Evolutionary conservation across 2,329 filamentous ascomycete species (phyloP).

Genomic region (Neodidymelliopsis sp.): DNA sequence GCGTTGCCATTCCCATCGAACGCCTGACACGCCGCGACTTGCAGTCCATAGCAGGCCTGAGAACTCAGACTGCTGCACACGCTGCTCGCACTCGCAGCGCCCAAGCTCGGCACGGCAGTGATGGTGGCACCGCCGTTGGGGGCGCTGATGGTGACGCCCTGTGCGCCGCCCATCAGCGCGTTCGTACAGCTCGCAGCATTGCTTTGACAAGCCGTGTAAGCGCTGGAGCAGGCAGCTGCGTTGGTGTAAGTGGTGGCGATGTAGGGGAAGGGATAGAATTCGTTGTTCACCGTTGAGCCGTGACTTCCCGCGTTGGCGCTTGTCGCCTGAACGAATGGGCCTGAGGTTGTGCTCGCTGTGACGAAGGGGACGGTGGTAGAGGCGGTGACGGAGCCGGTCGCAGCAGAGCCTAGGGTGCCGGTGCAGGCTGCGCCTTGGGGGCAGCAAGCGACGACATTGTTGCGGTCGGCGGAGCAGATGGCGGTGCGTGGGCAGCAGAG

Average conservation of each 20-base stretch:
- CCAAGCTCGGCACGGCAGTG: conserved; percentile 50
- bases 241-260: conserved; percentile 63
- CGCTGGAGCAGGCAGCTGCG: conserved; percentile 60
- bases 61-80: conserved; percentile 51
- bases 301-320: conserved; percentile 13
- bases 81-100: conserved; percentile 33
- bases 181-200: conserved; percentile 52
- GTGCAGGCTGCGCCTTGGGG: conserved; percentile 65
- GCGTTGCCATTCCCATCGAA: conserved; percentile 50
- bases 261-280: conserved; percentile 60
- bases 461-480: conserved; percentile 63
- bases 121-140: conserved; percentile 60
- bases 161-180: conserved; percentile 56
- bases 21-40: conserved; percentile 55
- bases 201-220: conserved; percentile 61
- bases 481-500: conserved; percentile 64
- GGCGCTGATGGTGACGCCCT: conserved; percentile 61
- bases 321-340: conserved; percentile 34
- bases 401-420: conserved; percentile 55
- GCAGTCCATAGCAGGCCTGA: conserved; percentile 58
- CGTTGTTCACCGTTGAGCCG: conserved; percentile 55
- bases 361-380: conserved; percentile 30
- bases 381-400: conserved; percentile 11
- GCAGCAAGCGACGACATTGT: conserved; percentile 68
- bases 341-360: conserved; percentile 27